A percentile compares a stretch with the other conserved stretches of the same genome.
Evolutionary conservation across 768 basidiomycete genomes (phyloP).

Genomic region (Mycena alexandri): DNA sequence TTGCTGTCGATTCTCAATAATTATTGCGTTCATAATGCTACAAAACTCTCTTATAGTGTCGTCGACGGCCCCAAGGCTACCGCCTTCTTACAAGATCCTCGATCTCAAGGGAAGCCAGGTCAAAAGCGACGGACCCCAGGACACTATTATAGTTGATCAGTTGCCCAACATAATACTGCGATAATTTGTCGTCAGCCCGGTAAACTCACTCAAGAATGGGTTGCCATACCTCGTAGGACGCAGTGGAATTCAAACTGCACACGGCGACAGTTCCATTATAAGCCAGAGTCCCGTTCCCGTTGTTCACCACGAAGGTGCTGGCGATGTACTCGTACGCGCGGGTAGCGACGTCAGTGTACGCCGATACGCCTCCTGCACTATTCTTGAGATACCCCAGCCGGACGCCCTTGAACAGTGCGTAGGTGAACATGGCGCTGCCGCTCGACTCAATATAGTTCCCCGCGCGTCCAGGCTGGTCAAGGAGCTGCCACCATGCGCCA

Average conservation of each 20-base stretch:
- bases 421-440: slow-evolving; percentile 45
- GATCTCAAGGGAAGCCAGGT: slow-evolving; percentile 41
- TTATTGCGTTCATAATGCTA: background rate
- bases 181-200: background rate
- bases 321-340: slow-evolving; percentile 41
- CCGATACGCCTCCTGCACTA: background rate
- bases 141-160: slow-evolving; percentile 39
- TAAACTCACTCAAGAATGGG: background rate
- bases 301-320: slow-evolving; percentile 39
- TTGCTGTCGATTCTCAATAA: background rate
- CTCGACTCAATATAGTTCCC: slow-evolving; percentile 46
- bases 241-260: slow-evolving; percentile 32
- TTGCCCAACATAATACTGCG: slow-evolving; percentile 40
- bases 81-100: slow-evolving; percentile 14
- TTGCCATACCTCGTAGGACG: slow-evolving; percentile 30
- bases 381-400: slow-evolving; percentile 41
- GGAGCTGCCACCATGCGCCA: slow-evolving; percentile 45
- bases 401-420: slow-evolving; percentile 41
- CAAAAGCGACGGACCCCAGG: slow-evolving; percentile 39
- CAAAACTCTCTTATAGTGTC: no score
- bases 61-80: no score
- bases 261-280: slow-evolving; percentile 43
- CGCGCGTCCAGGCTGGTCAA: slow-evolving; percentile 41
- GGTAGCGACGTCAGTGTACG: slow-evolving; percentile 32
- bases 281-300: slow-evolving; percentile 40